These are phyloP conservation scores for Populus euphratica DNA, from an alignment of 345 rosid genomes.

Conservation along the genomic window DNA sequence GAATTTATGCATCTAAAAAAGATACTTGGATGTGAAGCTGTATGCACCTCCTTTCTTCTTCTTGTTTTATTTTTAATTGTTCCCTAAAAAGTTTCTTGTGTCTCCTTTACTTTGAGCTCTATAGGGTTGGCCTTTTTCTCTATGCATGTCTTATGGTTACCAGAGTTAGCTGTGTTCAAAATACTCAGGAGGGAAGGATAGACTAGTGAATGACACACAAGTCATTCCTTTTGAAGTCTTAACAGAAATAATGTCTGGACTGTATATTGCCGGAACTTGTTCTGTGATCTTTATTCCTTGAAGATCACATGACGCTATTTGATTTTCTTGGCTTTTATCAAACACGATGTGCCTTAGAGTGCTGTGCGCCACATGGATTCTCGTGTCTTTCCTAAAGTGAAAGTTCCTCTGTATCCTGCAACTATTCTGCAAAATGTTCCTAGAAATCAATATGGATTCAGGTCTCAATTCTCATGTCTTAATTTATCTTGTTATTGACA, in stretches of 20 bases:
- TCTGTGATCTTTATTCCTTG: neutral
- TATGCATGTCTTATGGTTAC: neutral
- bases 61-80: no score
- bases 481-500: constrained; percentile 7
- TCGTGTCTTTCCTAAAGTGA: neutral
- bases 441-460: neutral
- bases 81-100: neutral
- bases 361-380: neutral
- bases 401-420: neutral
- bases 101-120: neutral
- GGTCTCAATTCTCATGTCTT: neutral
- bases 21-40: neutral
- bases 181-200: neutral
- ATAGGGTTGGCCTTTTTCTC: neutral
- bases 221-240: neutral
- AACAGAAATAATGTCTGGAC: neutral
- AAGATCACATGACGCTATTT: neutral
- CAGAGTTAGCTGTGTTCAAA: neutral
- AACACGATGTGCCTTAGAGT: neutral
- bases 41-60: no score
- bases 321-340: neutral
- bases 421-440: neutral
- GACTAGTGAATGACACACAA: neutral
- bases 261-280: neutral
- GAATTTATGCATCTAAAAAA: neutral